These are phyloP conservation scores for Blastomyces gilchristii DNA, from an alignment of 2,329 filamentous ascomycete genomes.

Conservation along the genomic window DNA sequence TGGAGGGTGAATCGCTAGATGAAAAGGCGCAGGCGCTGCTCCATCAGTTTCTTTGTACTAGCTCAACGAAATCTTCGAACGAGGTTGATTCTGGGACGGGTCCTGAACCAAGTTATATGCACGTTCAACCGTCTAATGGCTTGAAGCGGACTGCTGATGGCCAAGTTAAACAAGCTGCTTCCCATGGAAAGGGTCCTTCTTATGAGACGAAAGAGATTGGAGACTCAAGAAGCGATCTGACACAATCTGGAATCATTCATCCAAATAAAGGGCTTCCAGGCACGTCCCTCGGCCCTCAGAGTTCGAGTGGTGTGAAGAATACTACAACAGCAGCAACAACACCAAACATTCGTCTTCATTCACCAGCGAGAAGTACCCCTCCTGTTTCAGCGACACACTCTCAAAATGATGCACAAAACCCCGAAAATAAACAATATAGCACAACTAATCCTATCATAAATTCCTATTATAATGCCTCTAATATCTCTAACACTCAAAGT, in stretches of 20 bases:
- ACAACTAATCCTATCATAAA: not conserved
- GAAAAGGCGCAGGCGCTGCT: slow-evolving; percentile 21
- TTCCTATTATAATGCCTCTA: not conserved
- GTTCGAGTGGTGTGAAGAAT: not conserved
- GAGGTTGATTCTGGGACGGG: not conserved
- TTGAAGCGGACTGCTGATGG: slow-evolving; percentile 6
- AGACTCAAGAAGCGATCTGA: not conserved
- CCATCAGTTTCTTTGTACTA: slow-evolving; percentile 19
- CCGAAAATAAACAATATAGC: not conserved
- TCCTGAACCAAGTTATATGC: not conserved
- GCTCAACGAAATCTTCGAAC: slow-evolving; percentile 5
- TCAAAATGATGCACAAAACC: not conserved
- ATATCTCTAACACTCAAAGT: not conserved
- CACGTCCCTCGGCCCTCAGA: not conserved
- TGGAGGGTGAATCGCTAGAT: slow-evolving; percentile 8
- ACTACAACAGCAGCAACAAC: not conserved
- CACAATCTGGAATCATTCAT: not conserved
- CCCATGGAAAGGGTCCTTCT: not conserved
- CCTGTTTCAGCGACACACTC: not conserved
- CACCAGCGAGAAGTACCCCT: not conserved
- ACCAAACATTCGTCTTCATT: not conserved
- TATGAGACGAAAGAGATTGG: not conserved
- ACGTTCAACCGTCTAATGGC: not conserved
- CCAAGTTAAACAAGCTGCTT: not conserved
- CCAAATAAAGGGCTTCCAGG: not conserved